A percentile compares a stretch with the other conserved stretches of the same genome.
Evolutionary conservation across 257 asterid species (phyloP).

Genomic region (Knoxia roxburghii): DNA sequence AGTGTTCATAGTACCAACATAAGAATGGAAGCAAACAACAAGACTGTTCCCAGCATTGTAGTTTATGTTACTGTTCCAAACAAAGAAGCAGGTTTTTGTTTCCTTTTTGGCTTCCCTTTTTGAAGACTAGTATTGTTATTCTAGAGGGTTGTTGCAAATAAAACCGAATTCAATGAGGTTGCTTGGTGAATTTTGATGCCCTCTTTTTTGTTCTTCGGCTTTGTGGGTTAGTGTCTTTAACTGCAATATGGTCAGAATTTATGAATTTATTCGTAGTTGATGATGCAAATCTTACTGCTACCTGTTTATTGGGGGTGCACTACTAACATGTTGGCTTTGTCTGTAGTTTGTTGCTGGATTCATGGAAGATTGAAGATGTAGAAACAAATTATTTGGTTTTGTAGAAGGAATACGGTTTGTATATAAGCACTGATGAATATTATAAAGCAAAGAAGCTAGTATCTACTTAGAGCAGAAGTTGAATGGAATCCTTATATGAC

Average conservation of each 20-base stretch:
- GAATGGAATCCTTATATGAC: not conserved
- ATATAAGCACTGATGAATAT: not conserved
- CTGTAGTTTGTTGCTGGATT: not conserved
- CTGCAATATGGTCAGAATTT: not conserved
- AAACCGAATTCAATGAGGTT: not conserved
- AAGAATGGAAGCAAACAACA: constrained; percentile 68
- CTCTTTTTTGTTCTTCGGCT: not conserved
- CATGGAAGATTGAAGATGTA: not conserved
- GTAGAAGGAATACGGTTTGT: not conserved
- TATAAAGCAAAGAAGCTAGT: not conserved
- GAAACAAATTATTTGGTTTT: not conserved
- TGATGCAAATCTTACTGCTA: not conserved
- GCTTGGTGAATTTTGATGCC: not conserved
- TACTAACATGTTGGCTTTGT: not conserved
- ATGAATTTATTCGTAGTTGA: not conserved
- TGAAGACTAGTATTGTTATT: not conserved
- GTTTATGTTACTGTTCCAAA: constrained; percentile 96
- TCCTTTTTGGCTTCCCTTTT: not conserved
- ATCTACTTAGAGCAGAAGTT: not conserved
- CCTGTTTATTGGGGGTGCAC: not conserved
- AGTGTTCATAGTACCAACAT: constrained; percentile 27
- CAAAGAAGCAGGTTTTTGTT: constrained; percentile 67
- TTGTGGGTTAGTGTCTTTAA: not conserved
- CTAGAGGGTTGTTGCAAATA: not conserved
- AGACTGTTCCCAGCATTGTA: constrained; percentile 78